Percentiles rank a stretch among this genome's conserved stretches.
Evolutionary conservation across 192 early-diverging fungal genomes (phyloP).

Genomic region (Backusella circina): DNA sequence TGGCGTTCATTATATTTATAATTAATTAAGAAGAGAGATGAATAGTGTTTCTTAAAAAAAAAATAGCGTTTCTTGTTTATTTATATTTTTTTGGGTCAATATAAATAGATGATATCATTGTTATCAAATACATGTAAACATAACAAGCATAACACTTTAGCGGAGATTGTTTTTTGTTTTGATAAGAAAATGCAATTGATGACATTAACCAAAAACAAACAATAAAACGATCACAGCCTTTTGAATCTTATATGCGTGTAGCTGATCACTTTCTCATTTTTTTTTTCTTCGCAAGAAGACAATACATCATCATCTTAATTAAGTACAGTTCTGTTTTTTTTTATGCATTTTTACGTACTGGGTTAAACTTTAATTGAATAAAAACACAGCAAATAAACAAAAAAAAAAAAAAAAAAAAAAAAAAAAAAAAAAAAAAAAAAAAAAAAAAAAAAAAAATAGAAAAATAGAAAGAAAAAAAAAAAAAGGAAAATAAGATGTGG

Average conservation of each 20-base stretch:
- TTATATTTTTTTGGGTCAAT: background rate
- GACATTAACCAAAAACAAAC: background rate
- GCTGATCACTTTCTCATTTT: background rate
- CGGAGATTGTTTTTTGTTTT: background rate
- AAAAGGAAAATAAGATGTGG: background rate
- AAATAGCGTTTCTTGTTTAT: background rate
- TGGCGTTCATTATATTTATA: slow-evolving; percentile 13
- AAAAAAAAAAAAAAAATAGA: background rate
- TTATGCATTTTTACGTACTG: background rate
- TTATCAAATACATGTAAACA: background rate
- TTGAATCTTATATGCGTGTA: background rate
- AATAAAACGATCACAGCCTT: background rate
- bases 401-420: background rate
- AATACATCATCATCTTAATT: background rate
- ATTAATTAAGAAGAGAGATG: background rate
- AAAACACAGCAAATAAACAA: background rate
- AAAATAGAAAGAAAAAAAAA: background rate
- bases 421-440: no score
- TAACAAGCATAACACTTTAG: no score
- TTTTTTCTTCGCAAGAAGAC: background rate
- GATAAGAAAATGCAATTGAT: background rate
- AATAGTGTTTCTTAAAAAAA: background rate
- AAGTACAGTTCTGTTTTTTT: background rate
- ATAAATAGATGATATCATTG: background rate
- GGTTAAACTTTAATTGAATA: background rate